Conservation (phyloP, 192 early-diverging fungal species). For the Backusella tuberculispora region DNA sequence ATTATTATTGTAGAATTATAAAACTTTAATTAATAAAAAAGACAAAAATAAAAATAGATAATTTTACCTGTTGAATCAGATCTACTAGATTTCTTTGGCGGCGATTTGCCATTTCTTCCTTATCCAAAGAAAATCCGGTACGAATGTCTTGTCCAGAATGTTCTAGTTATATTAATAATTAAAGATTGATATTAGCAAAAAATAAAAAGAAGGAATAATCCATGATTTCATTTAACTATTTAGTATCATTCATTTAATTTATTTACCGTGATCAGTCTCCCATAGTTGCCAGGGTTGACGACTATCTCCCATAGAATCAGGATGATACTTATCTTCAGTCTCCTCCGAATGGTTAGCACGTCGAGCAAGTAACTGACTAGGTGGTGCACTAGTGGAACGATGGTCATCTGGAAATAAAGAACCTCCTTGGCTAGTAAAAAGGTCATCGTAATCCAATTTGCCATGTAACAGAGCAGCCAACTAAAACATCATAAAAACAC, state of each 20-base stretch:
- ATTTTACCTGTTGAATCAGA: constrained; percentile 43
- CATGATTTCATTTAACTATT: background rate
- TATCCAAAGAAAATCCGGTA: constrained; percentile 23
- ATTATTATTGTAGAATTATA: background rate
- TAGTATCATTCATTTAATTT: background rate
- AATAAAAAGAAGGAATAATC: background rate
- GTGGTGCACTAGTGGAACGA: constrained; percentile 78
- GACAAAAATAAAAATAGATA: background rate
- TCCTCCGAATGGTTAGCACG: background rate
- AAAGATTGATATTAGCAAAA: background rate
- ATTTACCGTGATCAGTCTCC: constrained; percentile 21
- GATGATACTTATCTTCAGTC: constrained; percentile 20
- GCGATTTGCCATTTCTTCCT: constrained; percentile 24
- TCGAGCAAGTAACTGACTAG: constrained; percentile 43
- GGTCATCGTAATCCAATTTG: constrained; percentile 49
- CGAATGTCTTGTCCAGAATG: constrained; percentile 24
- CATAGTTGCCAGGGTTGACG: constrained; percentile 30
- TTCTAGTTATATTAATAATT: background rate
- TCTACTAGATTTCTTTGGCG: constrained; percentile 34
- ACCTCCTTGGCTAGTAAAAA: constrained; percentile 14
- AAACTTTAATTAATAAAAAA: constrained; percentile 21
- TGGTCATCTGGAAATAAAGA: constrained; percentile 49
- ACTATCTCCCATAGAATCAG: constrained; percentile 1
- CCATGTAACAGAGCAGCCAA: constrained; percentile 56
- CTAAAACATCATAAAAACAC: constrained; percentile 7